phyloP scores from a whole-genome alignment of 2,329 filamentous ascomycete genomes.

The Thermothelomyces thermophilus region DNA sequence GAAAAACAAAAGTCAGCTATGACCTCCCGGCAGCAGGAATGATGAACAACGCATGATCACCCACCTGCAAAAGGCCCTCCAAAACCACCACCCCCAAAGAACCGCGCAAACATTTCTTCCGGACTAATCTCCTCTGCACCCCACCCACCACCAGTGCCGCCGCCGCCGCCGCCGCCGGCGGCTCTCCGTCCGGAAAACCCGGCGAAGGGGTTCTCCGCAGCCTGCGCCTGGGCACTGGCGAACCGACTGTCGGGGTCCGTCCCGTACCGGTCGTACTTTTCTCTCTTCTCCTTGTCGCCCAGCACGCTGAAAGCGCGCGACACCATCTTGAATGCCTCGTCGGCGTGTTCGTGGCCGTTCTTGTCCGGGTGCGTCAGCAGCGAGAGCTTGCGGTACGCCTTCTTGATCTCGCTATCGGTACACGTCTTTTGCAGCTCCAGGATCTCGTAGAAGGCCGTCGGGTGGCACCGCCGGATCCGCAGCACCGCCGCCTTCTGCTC shows the following conservation, averaged over 20 bases:
- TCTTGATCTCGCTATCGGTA: constrained; percentile 85
- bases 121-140: constrained; percentile 83
- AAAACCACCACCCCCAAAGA: constrained; percentile 79
- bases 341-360: constrained; percentile 90
- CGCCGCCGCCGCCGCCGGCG: constrained; percentile 30
- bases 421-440: constrained; percentile 61
- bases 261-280: constrained; percentile 81
- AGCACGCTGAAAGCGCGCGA: constrained; percentile 87
- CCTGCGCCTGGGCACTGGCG: constrained; percentile 53
- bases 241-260: constrained; percentile 90
- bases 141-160: constrained; percentile 45
- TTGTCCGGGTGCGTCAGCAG: constrained; percentile 97
- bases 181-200: constrained; percentile 46
- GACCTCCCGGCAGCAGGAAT: neutral
- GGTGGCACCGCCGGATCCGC: constrained; percentile 74
- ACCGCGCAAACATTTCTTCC: constrained; percentile 93
- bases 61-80: constrained; percentile 49
- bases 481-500: constrained; percentile 91
- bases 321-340: constrained; percentile 99
- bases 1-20: neutral
- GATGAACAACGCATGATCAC: neutral
- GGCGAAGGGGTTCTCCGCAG: constrained; percentile 56
- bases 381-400: constrained; percentile 92
- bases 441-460: constrained; percentile 95
- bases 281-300: constrained; percentile 87